Conservation (phyloP, 2,329 filamentous ascomycete species). For the Sclerotiophoma versabilis region DNA sequence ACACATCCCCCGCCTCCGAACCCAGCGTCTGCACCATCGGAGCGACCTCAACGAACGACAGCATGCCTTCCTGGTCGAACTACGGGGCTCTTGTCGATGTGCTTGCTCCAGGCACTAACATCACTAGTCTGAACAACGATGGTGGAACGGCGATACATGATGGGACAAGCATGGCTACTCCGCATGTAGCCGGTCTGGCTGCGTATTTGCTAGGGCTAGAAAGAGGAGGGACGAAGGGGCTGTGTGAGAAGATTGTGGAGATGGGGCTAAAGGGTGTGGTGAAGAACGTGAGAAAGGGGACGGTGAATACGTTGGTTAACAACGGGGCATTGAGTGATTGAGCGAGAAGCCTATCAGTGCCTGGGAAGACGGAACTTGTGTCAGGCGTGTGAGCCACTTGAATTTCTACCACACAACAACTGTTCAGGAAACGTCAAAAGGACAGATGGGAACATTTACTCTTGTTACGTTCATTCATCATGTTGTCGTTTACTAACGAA, state of each 20-base stretch:
- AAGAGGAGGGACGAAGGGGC: constrained; percentile 43
- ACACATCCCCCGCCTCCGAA: constrained; percentile 45
- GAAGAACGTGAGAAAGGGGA: constrained; percentile 51
- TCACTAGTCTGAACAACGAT: constrained; percentile 56
- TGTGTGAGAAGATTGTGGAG: constrained; percentile 56
- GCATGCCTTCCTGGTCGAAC: constrained; percentile 46
- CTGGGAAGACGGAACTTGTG: too few relatives aligned
- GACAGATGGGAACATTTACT: too few relatives aligned
- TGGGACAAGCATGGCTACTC: constrained; percentile 72
- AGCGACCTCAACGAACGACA: constrained; percentile 42
- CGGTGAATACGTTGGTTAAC: constrained; percentile 59
- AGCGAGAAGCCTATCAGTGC: not conserved
- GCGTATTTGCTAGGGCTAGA: constrained; percentile 69
- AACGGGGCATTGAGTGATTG: constrained; percentile 49
- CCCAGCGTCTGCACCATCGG: constrained; percentile 49
- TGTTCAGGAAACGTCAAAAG: too few relatives aligned
- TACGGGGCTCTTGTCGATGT: constrained; percentile 46
- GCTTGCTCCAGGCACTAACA: constrained; percentile 47
- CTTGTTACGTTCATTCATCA: too few relatives aligned
- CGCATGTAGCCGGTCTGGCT: constrained; percentile 71
- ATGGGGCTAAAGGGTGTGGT: constrained; percentile 50
- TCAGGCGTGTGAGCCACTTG: not conserved
- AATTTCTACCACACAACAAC: too few relatives aligned
- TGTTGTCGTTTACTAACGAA: too few relatives aligned
- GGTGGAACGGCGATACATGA: constrained; percentile 56